Base-by-base conservation (phyloP, 805 yeast genomes). In the Candida ovalis region DNA sequence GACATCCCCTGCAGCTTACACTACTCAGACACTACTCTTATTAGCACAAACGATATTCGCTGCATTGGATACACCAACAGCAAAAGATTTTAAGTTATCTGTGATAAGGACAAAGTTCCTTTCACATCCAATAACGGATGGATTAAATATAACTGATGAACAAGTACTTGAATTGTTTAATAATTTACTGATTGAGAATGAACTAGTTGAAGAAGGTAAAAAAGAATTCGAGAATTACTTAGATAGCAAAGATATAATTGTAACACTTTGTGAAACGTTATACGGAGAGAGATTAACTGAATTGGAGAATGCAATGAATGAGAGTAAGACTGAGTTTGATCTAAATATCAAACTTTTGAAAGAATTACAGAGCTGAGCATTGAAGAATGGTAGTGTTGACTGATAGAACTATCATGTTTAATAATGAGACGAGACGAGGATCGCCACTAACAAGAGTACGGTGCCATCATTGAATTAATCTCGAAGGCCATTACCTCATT, bases 31-130 rank as follows among this genome's bases (percentile, higher is more conserved):
- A 13, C 53, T 61, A 27, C 56, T 67, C 27, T 59, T 67, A 10
- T 52, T 67, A 3, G 56, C 62, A n/a, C 71, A 67, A 49, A 45
- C 55, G 22, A 48, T 66, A 4, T 58, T 62, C 40, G 68, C 56
- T 6, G 38, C 49, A 10, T 24, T 55, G 18, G 50, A 30, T 43
- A 51, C 40, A 32, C 55, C 37, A 24, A 55, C 51, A 27, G 40
- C 44, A 4, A 45, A 47, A 49, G 52, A 51, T 24, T 45, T 52
- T 18, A 47, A 48, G 22, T 39, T 50, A 32, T 42, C 52, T 3
- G 40, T 47, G 13, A 48, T 66, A 6, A 24, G 53, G 17, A 21
- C 41, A 7, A 48, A 44, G 40, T 49, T 65, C 37, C 50, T 46
- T 7, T 37, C 44, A 1, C 70, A 67, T 49, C 63, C 67, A 12